A percentile compares a stretch with the other conserved stretches of the same genome.
Evolutionary conservation across 306 rosid species (phyloP).

Genomic region (Pyrus betulifolia): DNA sequence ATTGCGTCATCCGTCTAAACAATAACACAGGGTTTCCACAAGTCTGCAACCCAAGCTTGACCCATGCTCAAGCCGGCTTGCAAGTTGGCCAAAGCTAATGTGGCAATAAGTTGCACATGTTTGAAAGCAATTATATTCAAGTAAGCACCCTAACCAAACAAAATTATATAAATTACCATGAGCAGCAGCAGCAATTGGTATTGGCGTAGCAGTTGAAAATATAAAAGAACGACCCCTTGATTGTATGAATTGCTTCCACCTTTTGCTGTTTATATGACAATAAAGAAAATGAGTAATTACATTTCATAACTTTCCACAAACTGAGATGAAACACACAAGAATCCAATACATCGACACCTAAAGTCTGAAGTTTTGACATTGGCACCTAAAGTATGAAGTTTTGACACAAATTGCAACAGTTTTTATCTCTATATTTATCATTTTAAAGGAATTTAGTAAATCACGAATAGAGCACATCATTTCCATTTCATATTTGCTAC

Average conservation of each 20-base stretch:
- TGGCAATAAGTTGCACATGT: neutral
- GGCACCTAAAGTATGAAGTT: neutral
- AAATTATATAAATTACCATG: conserved; percentile 42
- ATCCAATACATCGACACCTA: neutral
- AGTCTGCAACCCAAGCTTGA: neutral
- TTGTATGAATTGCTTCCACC: conserved; percentile 80
- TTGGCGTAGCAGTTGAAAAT: conserved; percentile 77
- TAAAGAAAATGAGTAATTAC: conserved; percentile 18
- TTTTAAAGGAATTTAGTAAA: neutral
- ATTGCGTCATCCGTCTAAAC: neutral
- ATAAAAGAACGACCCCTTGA: conserved; percentile 93
- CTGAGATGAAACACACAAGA: neutral
- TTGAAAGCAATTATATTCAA: conserved; percentile 2
- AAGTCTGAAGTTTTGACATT: neutral
- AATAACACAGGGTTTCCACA: neutral
- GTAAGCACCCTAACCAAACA: neutral
- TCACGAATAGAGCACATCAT: neutral
- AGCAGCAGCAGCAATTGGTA: conserved; percentile 84
- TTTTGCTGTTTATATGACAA: conserved; percentile 49
- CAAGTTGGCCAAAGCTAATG: neutral
- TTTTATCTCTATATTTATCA: neutral
- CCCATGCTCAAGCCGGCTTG: neutral
- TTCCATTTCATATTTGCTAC: neutral
- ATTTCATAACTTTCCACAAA: neutral
- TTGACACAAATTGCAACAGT: neutral